Percentiles rank a stretch among this genome's conserved stretches.
phyloP scores from a whole-genome alignment of 352 stramenopile species.

The Phytophthora constricta region DNA sequence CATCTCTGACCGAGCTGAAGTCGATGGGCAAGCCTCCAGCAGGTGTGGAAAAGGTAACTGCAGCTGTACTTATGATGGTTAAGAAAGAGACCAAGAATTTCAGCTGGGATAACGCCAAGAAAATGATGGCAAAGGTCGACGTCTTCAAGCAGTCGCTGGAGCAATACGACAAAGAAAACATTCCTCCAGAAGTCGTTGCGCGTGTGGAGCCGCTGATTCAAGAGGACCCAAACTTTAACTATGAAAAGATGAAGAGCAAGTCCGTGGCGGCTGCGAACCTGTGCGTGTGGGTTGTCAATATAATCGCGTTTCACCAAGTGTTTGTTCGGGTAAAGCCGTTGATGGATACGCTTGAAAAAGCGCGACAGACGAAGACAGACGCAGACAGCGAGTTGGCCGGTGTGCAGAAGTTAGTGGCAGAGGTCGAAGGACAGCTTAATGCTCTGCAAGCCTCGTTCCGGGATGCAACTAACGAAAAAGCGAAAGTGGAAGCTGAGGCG shows the following conservation, averaged over 20 bases:
- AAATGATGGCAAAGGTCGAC: slow-evolving; percentile 96
- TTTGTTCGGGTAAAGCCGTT: slow-evolving; percentile 95
- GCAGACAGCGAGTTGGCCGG: slow-evolving; percentile 83
- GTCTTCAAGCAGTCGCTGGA: slow-evolving; percentile 92
- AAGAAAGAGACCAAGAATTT: slow-evolving; percentile 95
- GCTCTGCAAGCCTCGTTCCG: slow-evolving; percentile 82
- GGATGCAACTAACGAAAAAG: slow-evolving; percentile 92
- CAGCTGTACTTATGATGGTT: slow-evolving; percentile 92
- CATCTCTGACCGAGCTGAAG: slow-evolving; percentile 88
- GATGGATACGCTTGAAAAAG: slow-evolving; percentile 93
- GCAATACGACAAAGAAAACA: slow-evolving; percentile 92
- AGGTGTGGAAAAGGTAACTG: slow-evolving; percentile 91
- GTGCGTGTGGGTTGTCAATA: slow-evolving; percentile 95
- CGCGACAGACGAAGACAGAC: slow-evolving; percentile 69
- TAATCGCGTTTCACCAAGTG: slow-evolving; percentile 92
- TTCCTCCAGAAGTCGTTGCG: slow-evolving; percentile 87
- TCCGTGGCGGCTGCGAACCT: slow-evolving; percentile 91
- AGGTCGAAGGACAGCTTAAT: slow-evolving; percentile 84
- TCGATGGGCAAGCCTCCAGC: slow-evolving; percentile 88
- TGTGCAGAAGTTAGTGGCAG: slow-evolving; percentile 82
- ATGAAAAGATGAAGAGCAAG: slow-evolving; percentile 95
- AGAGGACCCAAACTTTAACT: slow-evolving; percentile 93
- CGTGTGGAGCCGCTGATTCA: slow-evolving; percentile 86
- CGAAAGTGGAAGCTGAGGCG: slow-evolving; percentile 89
- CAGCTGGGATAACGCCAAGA: slow-evolving; percentile 95